Base-by-base conservation (phyloP, 2,329 filamentous ascomycete species). In the Penicillium sp. region DNA sequence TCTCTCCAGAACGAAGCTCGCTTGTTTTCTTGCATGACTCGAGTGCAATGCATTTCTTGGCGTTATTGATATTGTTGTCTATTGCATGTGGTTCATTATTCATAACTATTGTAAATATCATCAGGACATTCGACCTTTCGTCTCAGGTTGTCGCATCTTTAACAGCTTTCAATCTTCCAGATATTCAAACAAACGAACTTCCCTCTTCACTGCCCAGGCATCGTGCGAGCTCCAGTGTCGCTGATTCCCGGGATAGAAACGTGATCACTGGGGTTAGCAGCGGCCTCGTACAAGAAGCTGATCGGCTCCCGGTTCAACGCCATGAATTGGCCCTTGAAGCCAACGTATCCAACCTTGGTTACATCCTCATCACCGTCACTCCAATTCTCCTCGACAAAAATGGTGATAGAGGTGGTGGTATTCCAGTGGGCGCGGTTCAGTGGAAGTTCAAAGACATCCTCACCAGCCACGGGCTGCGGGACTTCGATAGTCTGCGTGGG, bases 381-480 rank as follows among this genome's bases (percentile, higher is more conserved):
- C 70, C 91, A 95, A 65, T 97, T 98, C 66, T 96, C 88, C 60
- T 88, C 85, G 60, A 97, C 86, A 74, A 97, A 97, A 43, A 98
- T 75, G 11, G 84, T 82, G 52, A 98, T 74, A 18, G 79, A 84
- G 41, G 88, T 85, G n/a, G 90, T 89, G 26, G 84, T 86, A 57
- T 86, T 88, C 77, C 96, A 98, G 24, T 87, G 76, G 4, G 88
- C 88, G n/a, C 93, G 82, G 70, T 88, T 89, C 29, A 98, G 84
- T 0, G 87, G 83, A 4, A 96, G 77, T 66, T 97, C 91, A 67
- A 95, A 90, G 26, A 97, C 75, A 48, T 94, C 66, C 4, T 66
- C 59, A 11, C 70, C 66, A 5, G 71, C 58, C 3, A 80, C 77
- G 4, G 86, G 89, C 65, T 86, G 88, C 4, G 85, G 81, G 11